A percentile compares a stretch with the other conserved stretches of the same genome.
These are phyloP conservation scores for Starmerella stigmatis DNA, from an alignment of 805 yeast species.

Conservation along the genomic window DNA sequence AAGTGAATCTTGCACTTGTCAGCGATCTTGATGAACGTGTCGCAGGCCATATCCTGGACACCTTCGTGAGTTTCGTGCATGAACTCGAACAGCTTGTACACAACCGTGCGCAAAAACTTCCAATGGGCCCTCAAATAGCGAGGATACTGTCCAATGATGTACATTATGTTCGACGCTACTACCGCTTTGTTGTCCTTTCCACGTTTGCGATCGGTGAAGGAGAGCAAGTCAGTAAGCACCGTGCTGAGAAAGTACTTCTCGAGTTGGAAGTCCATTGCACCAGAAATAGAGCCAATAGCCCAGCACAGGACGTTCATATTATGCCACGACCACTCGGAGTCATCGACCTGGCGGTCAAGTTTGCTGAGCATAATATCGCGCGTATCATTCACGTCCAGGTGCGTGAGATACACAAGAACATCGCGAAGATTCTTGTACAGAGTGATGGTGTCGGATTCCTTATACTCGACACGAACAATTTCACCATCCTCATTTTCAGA, in stretches of 20 bases:
- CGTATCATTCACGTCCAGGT: conserved; percentile 86
- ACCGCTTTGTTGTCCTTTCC: conserved; percentile 98
- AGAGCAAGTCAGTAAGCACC: conserved; percentile 83
- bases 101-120: conserved; percentile 93
- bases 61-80: conserved; percentile 99
- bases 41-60: conserved; percentile 99
- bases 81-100: conserved; percentile 88
- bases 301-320: conserved; percentile 94
- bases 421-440: conserved; percentile 93
- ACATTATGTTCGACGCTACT: conserved; percentile 99
- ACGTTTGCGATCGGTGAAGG: conserved; percentile 87
- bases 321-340: conserved; percentile 98
- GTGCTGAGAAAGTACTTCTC: conserved; percentile 88
- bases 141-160: conserved; percentile 98
- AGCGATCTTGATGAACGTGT: conserved; percentile 92
- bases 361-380: conserved; percentile 89
- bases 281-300: conserved; percentile 99
- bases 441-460: conserved; percentile 93
- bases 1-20: conserved; percentile 92
- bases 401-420: conserved; percentile 88
- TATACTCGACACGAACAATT: conserved; percentile 92
- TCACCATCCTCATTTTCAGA: conserved; percentile 99
- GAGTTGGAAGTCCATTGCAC: conserved; percentile 96
- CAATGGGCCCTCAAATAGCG: conserved; percentile 95
- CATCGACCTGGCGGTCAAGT: conserved; percentile 86